Base-by-base conservation (phyloP, 352 stramenopile genomes). In the Phytophthora multivora region DNA sequence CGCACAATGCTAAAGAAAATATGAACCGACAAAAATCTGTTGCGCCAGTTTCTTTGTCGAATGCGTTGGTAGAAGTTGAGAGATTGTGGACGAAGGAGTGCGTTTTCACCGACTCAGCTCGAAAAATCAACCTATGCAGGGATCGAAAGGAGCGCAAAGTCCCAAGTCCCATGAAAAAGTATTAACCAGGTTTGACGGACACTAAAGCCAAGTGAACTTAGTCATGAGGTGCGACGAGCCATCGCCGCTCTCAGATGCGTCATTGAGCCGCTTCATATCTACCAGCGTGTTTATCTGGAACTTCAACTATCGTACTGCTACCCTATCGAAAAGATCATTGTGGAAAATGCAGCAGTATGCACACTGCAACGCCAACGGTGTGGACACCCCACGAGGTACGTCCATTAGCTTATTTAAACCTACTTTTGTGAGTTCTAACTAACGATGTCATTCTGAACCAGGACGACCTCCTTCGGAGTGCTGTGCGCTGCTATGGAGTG, bases 401-500 rank as follows among this genome's bases (percentile, higher is more conserved):
- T 61, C 23, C 2, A 5, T n/a, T n/a, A n/a, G n/a, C n/a, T n/a
- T n/a, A n/a, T n/a, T n/a, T n/a, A n/a, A n/a, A n/a, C n/a, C n/a
- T n/a, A n/a, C n/a, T n/a, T n/a, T n/a, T n/a, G 11, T 19, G 13
- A 19, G 10, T 19, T 40, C 4, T 7, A n/a, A 10, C 35, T 40
- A n/a, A 19, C n/a, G 7, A 8, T 39, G 15, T 7, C 10, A 5
- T 46, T 31, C 0, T n/a, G 18, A 38, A 52, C 15, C 45, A 68
- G 63, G 42, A 72, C n/a, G 33, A 60, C 9, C 33, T 65, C 23
- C 64, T 73, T 46, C 64, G 51, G 6, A 39, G 8, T 53, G 59
- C 47, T 35, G 30, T 73, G 0, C 36, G 48, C 7, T 39, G 19
- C 7, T 39, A 66, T 39, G 65, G 65, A 36, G 42, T 38, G 0